Percentiles rank a stretch among this genome's conserved stretches.
phyloP scores from a whole-genome alignment of 192 early-diverging fungal species.

The Entomortierella beljakovae region DNA sequence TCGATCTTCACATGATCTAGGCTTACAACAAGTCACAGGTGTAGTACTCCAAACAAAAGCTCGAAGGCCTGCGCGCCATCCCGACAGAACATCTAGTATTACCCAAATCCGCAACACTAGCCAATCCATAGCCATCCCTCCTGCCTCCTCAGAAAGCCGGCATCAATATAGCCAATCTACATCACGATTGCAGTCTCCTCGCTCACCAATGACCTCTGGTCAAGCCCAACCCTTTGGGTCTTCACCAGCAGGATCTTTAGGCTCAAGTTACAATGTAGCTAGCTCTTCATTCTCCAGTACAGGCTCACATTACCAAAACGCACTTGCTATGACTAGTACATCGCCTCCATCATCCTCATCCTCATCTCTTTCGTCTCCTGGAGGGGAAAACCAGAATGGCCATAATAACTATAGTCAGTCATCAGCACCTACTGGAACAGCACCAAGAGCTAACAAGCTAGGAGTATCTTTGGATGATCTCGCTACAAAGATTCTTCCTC shows the following conservation, averaged over 20 bases:
- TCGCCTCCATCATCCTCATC: slow-evolving; percentile 37
- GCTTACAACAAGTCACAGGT: slow-evolving; percentile 28
- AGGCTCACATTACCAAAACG: slow-evolving; percentile 26
- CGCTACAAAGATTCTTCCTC: slow-evolving; percentile 38
- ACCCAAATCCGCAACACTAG: slow-evolving; percentile 7
- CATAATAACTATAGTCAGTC: slow-evolving; percentile 5
- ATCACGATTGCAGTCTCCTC: neutral
- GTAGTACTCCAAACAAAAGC: slow-evolving; percentile 39
- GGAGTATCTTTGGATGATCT: slow-evolving; percentile 28
- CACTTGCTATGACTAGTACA: slow-evolving; percentile 39
- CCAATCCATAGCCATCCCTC: slow-evolving; percentile 23
- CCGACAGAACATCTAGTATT: slow-evolving; percentile 14
- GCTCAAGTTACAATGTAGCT: slow-evolving; percentile 18
- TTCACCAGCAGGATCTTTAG: slow-evolving; percentile 21
- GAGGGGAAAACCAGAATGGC: neutral
- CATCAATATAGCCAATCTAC: slow-evolving; percentile 5
- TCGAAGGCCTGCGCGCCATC: slow-evolving; percentile 34
- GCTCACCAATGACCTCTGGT: slow-evolving; percentile 4
- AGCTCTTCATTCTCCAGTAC: slow-evolving; percentile 42
- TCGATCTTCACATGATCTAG: slow-evolving; percentile 3
- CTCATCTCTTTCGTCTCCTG: slow-evolving; percentile 14
- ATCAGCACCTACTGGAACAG: neutral
- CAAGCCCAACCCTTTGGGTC: slow-evolving; percentile 2
- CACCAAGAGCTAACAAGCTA: neutral
- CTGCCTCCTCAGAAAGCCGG: neutral